A percentile compares a stretch with the other conserved stretches of the same genome.
These are phyloP conservation scores for Phytophthora vignae DNA, from an alignment of 352 stramenopile genomes.

Conservation along the genomic window DNA sequence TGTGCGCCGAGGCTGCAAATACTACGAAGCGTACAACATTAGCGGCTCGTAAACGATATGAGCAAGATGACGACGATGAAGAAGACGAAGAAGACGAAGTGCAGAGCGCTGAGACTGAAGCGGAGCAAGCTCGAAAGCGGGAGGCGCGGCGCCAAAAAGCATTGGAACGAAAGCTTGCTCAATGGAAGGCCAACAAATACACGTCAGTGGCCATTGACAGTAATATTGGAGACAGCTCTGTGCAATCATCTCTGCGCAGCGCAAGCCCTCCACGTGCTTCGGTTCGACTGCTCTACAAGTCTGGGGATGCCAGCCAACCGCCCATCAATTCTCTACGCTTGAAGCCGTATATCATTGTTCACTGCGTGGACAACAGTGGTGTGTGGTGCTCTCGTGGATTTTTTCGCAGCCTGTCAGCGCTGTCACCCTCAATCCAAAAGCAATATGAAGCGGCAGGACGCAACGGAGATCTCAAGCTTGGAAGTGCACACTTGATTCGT, in stretches of 20 bases:
- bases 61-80: conserved; percentile 40
- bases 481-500: conserved; percentile 70
- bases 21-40: conserved; percentile 39
- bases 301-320: conserved; percentile 68
- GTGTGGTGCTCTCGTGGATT: conserved; percentile 80
- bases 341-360: conserved; percentile 60
- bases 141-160: conserved; percentile 52
- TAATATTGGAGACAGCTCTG: background rate
- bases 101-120: conserved; percentile 46
- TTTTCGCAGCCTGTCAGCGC: conserved; percentile 62
- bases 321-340: conserved; percentile 24
- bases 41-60: conserved; percentile 43
- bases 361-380: conserved; percentile 81
- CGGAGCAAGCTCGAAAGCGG: conserved; percentile 46
- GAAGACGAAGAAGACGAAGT: conserved; percentile 46
- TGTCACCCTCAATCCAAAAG: conserved; percentile 61
- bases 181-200: conserved; percentile 75
- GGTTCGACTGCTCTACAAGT: conserved; percentile 52
- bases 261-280: conserved; percentile 8
- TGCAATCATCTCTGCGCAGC: conserved; percentile 9
- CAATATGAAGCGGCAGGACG: conserved; percentile 67
- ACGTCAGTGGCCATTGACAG: conserved; percentile 48
- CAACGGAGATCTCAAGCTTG: conserved; percentile 77
- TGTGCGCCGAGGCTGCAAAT: conserved; percentile 36
- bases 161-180: conserved; percentile 58